Evolutionary conservation across 1,284 basidiomycete species (phyloP).

Genomic region (Cerrena zonata): DNA sequence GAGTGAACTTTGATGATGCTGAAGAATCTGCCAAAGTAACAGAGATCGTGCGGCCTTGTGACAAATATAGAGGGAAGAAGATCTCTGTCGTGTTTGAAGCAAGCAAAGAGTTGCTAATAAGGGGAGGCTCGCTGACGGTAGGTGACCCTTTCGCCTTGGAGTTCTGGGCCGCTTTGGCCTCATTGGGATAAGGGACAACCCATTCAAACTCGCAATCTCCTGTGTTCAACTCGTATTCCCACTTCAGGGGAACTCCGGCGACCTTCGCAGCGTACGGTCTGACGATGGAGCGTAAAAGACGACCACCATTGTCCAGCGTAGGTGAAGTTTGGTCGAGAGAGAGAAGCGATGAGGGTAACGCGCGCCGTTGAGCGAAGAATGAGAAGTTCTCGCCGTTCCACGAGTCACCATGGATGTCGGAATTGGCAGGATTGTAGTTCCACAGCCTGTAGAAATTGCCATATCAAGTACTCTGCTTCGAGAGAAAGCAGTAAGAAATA

Average conservation of each 20-base stretch:
- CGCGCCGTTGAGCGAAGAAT: constrained; percentile 73
- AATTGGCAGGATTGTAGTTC: constrained; percentile 91
- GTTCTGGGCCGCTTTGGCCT: constrained; percentile 5
- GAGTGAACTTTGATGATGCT: constrained; percentile 4
- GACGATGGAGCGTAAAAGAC: constrained; percentile 74
- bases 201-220: constrained; percentile 62
- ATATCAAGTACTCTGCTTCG: background rate
- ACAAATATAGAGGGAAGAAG: constrained; percentile 63
- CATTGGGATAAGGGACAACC: constrained; percentile 34
- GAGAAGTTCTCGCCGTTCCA: constrained; percentile 98
- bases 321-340: constrained; percentile 49
- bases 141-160: constrained; percentile 8
- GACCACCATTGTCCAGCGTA: constrained; percentile 73
- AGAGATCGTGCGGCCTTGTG: constrained; percentile 51
- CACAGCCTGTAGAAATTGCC: constrained; percentile 56
- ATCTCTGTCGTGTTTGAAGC: constrained; percentile 68
- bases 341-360: constrained; percentile 45
- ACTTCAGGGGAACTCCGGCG: constrained; percentile 62
- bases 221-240: constrained; percentile 68
- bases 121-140: constrained; percentile 33
- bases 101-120: constrained; percentile 34
- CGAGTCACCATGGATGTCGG: constrained; percentile 73
- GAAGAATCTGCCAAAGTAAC: constrained; percentile 43
- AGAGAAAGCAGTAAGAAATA: constrained; percentile 13
- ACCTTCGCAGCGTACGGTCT: constrained; percentile 77